phyloP scores from a whole-genome alignment of 2,329 filamentous ascomycete species.

The Dactylellina haptotyla region DNA sequence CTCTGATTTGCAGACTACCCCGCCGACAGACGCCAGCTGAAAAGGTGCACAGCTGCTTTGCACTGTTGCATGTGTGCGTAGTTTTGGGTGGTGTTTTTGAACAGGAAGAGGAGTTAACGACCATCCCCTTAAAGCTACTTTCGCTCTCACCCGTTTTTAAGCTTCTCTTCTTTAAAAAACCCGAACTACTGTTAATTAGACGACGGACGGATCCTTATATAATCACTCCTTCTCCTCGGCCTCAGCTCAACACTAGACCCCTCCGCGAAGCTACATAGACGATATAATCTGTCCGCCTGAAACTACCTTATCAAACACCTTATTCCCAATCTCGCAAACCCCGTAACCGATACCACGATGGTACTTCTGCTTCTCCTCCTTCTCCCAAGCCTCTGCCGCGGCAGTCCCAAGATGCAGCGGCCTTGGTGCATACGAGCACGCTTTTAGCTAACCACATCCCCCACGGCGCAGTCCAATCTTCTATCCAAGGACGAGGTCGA shows the following conservation, averaged over 20 bases:
- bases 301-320: too few relatives aligned
- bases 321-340: neutral
- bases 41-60: neutral
- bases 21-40: neutral
- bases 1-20: neutral
- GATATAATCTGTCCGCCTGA: too few relatives aligned
- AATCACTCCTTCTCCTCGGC: too few relatives aligned
- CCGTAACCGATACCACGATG: neutral
- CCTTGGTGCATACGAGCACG: neutral
- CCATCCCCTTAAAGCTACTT: neutral
- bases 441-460: neutral
- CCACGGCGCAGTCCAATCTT: slow-evolving; percentile 13
- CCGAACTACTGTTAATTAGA: too few relatives aligned
- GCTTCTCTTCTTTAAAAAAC: too few relatives aligned
- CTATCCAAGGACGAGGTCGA: slow-evolving; percentile 57
- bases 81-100: neutral
- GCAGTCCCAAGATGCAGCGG: neutral
- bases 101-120: neutral
- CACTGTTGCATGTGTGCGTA: neutral
- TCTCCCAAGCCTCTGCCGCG: neutral
- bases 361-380: neutral
- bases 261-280: too few relatives aligned
- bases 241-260: too few relatives aligned
- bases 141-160: too few relatives aligned
- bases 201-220: too few relatives aligned